Evolutionary conservation across 2,329 filamentous ascomycete species (phyloP).

Genomic region (Sclerotinia glacialis): DNA sequence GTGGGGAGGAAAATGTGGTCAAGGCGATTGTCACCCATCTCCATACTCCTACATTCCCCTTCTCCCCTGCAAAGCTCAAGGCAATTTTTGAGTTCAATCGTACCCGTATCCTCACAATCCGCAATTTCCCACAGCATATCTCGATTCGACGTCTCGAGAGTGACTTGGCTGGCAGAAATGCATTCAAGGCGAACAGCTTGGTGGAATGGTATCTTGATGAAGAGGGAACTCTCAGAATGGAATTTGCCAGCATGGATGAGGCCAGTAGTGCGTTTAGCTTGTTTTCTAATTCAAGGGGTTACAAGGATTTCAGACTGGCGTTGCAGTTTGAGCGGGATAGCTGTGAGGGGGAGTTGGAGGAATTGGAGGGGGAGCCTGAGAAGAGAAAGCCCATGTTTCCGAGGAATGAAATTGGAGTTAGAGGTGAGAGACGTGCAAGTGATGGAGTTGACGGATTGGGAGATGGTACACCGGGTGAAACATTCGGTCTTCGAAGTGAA

Average conservation of each 20-base stretch:
- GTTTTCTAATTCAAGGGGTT: constrained; percentile 22
- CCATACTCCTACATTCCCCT: constrained; percentile 33
- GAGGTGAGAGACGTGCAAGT: not conserved
- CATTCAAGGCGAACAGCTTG: constrained; percentile 22
- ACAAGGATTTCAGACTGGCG: constrained; percentile 22
- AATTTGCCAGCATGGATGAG: constrained; percentile 30
- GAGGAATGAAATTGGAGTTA: not conserved
- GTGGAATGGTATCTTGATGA: constrained; percentile 32
- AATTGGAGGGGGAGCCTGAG: constrained; percentile 23
- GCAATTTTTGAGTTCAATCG: constrained; percentile 5
- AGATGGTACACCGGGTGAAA: not conserved
- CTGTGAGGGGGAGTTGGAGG: constrained; percentile 31
- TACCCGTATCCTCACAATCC: constrained; percentile 29
- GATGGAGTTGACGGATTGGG: constrained; percentile 17
- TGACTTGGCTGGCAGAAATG: constrained; percentile 21
- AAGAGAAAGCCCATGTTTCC: constrained; percentile 11
- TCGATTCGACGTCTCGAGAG: constrained; percentile 23
- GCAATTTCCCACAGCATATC: constrained; percentile 22
- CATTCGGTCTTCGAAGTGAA: not conserved
- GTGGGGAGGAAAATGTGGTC: not conserved
- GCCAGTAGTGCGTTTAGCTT: constrained; percentile 28
- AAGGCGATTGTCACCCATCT: constrained; percentile 26
- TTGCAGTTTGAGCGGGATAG: constrained; percentile 31
- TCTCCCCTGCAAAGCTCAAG: not conserved
- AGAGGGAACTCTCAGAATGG: constrained; percentile 26